These are phyloP conservation scores for Pueraria montana DNA, from an alignment of 306 rosid genomes.

Conservation along the genomic window DNA sequence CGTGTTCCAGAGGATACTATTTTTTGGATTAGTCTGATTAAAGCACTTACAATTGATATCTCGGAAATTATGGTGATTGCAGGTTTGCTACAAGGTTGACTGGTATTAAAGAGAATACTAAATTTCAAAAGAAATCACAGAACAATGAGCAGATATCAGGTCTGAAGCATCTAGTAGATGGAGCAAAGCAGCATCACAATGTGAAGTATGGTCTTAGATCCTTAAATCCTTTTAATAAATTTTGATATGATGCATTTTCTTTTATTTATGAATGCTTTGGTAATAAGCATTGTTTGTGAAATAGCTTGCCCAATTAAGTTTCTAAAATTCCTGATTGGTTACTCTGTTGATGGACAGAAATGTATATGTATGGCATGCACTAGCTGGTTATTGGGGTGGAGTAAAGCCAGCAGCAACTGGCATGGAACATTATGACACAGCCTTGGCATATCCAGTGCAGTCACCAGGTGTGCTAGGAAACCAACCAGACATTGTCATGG, in stretches of 20 bases:
- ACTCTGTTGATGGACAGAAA: slow-evolving; percentile 55
- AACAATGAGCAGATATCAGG: slow-evolving; percentile 67
- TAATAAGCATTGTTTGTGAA: not conserved
- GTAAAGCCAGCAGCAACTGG: slow-evolving; percentile 91
- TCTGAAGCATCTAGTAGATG: slow-evolving; percentile 84
- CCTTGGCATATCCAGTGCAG: slow-evolving; percentile 88
- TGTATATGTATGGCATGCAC: slow-evolving; percentile 97
- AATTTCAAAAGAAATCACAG: slow-evolving; percentile 76
- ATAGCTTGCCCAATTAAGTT: not conserved
- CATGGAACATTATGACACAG: slow-evolving; percentile 91
- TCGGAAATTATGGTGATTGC: slow-evolving; percentile 42
- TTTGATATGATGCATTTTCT: not conserved
- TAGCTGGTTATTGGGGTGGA: slow-evolving; percentile 99
- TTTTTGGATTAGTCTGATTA: slow-evolving; percentile 6
- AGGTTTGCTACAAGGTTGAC: slow-evolving; percentile 94
- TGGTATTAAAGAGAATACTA: slow-evolving; percentile 86
- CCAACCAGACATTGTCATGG: slow-evolving; percentile 94
- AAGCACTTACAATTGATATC: slow-evolving; percentile 39
- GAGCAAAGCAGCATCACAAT: slow-evolving; percentile 79
- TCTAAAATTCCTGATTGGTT: slow-evolving; percentile 23
- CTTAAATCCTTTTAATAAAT: not conserved
- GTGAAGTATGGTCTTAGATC: slow-evolving; percentile 72
- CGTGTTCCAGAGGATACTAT: not conserved
- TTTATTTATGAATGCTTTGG: not conserved
- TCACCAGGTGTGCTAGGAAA: slow-evolving; percentile 90